Evolutionary conservation across 768 basidiomycete genomes (phyloP).

Genomic region (Kwoniella dejecticola): DNA sequence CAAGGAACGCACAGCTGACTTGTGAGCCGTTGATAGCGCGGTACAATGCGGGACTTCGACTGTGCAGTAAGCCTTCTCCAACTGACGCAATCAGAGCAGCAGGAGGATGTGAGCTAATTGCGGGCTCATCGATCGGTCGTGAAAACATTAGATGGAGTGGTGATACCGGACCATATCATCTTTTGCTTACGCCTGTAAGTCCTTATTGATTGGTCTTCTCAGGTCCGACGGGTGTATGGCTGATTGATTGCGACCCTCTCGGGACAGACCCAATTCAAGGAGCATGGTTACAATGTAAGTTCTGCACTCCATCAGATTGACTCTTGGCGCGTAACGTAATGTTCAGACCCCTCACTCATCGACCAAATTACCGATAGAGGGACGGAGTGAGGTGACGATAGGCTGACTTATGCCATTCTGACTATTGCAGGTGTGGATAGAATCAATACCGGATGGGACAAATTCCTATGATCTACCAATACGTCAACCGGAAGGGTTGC

Average conservation of each 20-base stretch:
- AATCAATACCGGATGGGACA: conserved; percentile 27
- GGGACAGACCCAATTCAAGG: conserved; percentile 35
- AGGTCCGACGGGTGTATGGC: neutral
- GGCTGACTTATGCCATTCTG: neutral
- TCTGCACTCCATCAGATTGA: neutral
- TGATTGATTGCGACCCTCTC: neutral
- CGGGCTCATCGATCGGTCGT: too few relatives aligned
- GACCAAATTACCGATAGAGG: too few relatives aligned
- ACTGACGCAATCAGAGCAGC: neutral
- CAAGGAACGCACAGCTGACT: neutral
- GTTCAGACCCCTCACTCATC: too few relatives aligned
- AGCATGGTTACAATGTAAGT: conserved; percentile 49
- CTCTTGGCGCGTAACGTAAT: conserved; percentile 4
- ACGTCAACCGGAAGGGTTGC: conserved; percentile 34
- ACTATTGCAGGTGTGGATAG: conserved; percentile 37
- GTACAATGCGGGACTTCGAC: conserved; percentile 32
- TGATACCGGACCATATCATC: conserved; percentile 49
- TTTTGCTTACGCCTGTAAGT: conserved; percentile 48
- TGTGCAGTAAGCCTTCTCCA: conserved; percentile 21
- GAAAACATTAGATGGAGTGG: conserved; percentile 49
- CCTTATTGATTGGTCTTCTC: too few relatives aligned
- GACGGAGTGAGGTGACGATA: too few relatives aligned
- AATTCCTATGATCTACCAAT: conserved; percentile 35
- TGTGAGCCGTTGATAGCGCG: neutral
- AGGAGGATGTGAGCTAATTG: neutral